Conservation (phyloP, 805 yeast species). For the Yarrowia divulgata region DNA sequence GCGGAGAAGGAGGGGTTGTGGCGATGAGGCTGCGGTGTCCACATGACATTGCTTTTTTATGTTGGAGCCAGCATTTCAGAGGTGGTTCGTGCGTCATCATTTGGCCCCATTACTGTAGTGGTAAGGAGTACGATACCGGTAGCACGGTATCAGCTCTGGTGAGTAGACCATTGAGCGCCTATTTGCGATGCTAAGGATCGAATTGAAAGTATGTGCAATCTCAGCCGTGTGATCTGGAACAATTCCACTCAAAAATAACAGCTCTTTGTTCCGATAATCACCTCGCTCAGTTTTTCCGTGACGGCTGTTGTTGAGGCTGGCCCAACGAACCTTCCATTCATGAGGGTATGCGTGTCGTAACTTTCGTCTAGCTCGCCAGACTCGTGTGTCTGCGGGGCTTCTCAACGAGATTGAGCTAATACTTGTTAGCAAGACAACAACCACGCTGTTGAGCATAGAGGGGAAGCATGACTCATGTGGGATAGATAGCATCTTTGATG, state of each 20-base stretch:
- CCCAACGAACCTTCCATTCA: constrained; percentile 29
- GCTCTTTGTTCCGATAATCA: not conserved
- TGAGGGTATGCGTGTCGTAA: constrained; percentile 30
- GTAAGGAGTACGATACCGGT: too few relatives aligned
- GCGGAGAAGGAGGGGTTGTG: constrained; percentile 2
- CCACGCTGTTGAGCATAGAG: constrained; percentile 27
- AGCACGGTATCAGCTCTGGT: too few relatives aligned
- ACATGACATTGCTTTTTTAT: constrained; percentile 8
- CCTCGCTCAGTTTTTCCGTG: constrained; percentile 10
- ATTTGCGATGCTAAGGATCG: too few relatives aligned
- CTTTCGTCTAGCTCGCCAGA: constrained; percentile 38
- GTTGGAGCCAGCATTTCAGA: constrained; percentile 9
- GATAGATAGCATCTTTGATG: too few relatives aligned
- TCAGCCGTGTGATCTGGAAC: not conserved
- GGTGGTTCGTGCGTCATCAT: not conserved
- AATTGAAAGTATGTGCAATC: too few relatives aligned
- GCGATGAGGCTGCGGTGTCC: not conserved
- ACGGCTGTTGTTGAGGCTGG: constrained; percentile 18
- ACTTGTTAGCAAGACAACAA: constrained; percentile 6
- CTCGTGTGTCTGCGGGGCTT: constrained; percentile 39
- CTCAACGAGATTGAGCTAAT: constrained; percentile 27
- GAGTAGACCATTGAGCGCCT: too few relatives aligned
- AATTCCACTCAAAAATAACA: not conserved
- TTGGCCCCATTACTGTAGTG: not conserved
- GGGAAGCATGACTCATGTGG: constrained; percentile 34